These are phyloP conservation scores for Solanum rostratum DNA, from an alignment of 257 asterid genomes.

Conservation along the genomic window DNA sequence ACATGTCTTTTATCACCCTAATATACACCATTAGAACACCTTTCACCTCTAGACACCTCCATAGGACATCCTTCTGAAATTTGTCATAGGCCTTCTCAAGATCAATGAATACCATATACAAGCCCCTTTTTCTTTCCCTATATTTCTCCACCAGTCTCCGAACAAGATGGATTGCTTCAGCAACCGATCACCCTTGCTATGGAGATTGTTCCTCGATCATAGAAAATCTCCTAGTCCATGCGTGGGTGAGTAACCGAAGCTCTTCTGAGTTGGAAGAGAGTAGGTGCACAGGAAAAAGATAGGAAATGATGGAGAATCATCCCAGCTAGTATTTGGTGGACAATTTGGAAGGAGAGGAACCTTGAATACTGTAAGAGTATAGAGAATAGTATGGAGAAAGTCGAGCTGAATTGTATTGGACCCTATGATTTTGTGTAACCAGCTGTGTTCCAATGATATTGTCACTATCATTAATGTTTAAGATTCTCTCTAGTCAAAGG, in stretches of 20 bases:
- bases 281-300: not conserved
- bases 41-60: too few species aligned
- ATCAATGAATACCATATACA: too few species aligned
- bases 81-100: too few species aligned
- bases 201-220: not conserved
- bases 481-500: not conserved
- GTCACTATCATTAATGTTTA: not conserved
- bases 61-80: too few species aligned
- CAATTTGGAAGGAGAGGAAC: not conserved
- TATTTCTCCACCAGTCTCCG: too few species aligned
- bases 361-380: not conserved
- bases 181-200: too few species aligned
- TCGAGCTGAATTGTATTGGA: not conserved
- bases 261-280: not conserved
- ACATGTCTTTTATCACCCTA: too few species aligned
- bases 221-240: not conserved
- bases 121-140: too few species aligned
- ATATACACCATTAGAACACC: too few species aligned
- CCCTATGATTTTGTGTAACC: not conserved
- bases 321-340: not conserved
- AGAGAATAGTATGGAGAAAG: too few species aligned
- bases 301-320: not conserved
- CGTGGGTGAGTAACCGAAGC: not conserved
- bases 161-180: too few species aligned
- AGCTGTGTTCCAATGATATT: not conserved